Evolutionary conservation across 768 basidiomycete species (phyloP).

Genomic region (Tremella fuciformis): DNA sequence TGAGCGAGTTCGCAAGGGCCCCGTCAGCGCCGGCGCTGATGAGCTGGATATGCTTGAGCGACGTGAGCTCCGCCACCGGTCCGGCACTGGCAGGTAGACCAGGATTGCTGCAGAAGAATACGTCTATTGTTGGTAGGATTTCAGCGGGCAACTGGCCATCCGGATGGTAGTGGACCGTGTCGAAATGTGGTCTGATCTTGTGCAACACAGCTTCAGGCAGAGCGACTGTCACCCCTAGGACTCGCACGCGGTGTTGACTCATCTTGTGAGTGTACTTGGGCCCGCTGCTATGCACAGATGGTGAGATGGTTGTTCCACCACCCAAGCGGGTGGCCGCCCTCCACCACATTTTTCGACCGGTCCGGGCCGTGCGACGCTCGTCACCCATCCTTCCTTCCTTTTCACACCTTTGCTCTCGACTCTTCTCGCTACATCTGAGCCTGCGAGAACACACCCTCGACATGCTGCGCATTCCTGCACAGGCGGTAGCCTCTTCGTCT

Average conservation of each 20-base stretch:
- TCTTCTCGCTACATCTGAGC: not conserved
- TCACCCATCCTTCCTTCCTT: not conserved
- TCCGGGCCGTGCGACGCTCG: not conserved
- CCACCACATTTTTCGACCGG: too few relatives aligned
- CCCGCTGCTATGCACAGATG: too few relatives aligned
- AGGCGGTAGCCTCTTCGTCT: not conserved
- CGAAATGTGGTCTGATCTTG: conserved; percentile 28
- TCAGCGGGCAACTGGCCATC: conserved; percentile 6
- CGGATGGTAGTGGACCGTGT: conserved; percentile 39
- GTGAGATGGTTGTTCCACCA: too few relatives aligned
- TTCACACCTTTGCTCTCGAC: not conserved
- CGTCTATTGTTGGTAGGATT: conserved; percentile 21
- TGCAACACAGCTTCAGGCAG: not conserved
- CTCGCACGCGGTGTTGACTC: too few relatives aligned
- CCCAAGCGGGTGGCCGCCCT: too few relatives aligned
- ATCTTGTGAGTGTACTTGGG: too few relatives aligned
- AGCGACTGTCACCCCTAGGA: conserved; percentile 4
- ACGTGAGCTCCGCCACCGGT: conserved; percentile 25
- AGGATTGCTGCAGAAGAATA: conserved; percentile 26
- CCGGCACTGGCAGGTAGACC: conserved; percentile 21
- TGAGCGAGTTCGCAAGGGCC: conserved; percentile 2
- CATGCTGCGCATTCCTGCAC: conserved; percentile 2
- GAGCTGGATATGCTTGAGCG: conserved; percentile 40
- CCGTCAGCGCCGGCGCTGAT: conserved; percentile 37
- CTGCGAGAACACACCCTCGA: not conserved